Conservation (phyloP, 306 rosid genomes). For the Hippophae rhamnoides region DNA sequence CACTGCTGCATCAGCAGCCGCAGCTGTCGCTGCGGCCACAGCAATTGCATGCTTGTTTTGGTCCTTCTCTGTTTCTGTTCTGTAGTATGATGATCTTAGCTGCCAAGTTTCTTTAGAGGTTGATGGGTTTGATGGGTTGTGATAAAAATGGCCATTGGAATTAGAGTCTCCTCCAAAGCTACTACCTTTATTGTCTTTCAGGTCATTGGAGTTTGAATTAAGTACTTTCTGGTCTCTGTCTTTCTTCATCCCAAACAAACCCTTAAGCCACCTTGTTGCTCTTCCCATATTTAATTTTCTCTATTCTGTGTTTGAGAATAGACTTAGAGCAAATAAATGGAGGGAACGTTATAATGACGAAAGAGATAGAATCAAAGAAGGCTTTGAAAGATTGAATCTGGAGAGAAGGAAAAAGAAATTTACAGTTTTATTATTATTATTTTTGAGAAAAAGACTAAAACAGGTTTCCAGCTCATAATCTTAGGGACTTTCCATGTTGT, state of each 20-base stretch:
- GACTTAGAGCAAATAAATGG: background rate
- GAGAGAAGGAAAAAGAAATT: conserved; percentile 8
- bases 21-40: conserved; percentile 79
- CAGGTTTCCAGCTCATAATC: conserved; percentile 21
- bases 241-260: conserved; percentile 54
- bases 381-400: conserved; percentile 20
- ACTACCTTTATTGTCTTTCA: conserved; percentile 16
- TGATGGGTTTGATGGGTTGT: conserved; percentile 71
- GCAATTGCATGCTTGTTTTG: conserved; percentile 89
- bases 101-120: conserved; percentile 71
- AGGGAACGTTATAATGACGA: background rate
- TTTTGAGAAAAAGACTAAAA: background rate
- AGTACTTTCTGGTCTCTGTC: conserved; percentile 28
- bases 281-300: conserved; percentile 44
- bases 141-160: conserved; percentile 23
- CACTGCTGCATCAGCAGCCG: conserved; percentile 82
- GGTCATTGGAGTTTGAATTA: conserved; percentile 24
- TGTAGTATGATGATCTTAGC: conserved; percentile 36
- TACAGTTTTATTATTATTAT: background rate
- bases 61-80: conserved; percentile 48
- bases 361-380: background rate
- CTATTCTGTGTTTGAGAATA: background rate
- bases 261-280: conserved; percentile 66
- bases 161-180: conserved; percentile 21
- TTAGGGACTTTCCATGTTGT: conserved; percentile 29